Conservation (phyloP, 352 stramenopile species). For the Pythium rishiriense region DNA sequence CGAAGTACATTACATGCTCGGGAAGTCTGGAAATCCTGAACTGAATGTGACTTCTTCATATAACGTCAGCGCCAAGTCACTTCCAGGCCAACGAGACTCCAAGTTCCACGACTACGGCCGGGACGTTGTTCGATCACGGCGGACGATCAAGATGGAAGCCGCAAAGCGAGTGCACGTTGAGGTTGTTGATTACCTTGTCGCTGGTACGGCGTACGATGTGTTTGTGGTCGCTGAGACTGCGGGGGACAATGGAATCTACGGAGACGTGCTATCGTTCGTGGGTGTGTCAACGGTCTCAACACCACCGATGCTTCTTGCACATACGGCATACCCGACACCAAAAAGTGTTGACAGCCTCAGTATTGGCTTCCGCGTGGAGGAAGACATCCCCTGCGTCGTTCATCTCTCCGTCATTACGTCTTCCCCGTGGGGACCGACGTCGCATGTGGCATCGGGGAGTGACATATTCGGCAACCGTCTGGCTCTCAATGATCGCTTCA, state of each 20-base stretch:
- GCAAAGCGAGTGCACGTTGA: slow-evolving; percentile 39
- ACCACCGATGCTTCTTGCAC: slow-evolving; percentile 62
- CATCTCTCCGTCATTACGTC: slow-evolving; percentile 61
- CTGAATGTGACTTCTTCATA: slow-evolving; percentile 71
- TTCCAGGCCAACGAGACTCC: slow-evolving; percentile 30
- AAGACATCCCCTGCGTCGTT: slow-evolving; percentile 39
- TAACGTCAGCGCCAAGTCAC: slow-evolving; percentile 71
- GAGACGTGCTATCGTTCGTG: slow-evolving; percentile 40
- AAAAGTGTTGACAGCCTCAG: slow-evolving; percentile 47
- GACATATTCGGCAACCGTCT: slow-evolving; percentile 66
- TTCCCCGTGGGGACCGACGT: slow-evolving; percentile 34
- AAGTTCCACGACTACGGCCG: slow-evolving; percentile 58
- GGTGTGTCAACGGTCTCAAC: slow-evolving; percentile 62
- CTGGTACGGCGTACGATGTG: slow-evolving; percentile 63
- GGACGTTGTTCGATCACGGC: slow-evolving; percentile 56
- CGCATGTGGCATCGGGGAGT: slow-evolving; percentile 44
- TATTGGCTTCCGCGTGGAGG: slow-evolving; percentile 65
- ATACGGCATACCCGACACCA: slow-evolving; percentile 63
- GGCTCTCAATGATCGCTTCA: slow-evolving; percentile 54
- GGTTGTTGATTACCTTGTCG: slow-evolving; percentile 59
- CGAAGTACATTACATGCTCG: slow-evolving; percentile 77
- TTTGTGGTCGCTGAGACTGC: slow-evolving; percentile 58
- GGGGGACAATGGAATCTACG: slow-evolving; percentile 63
- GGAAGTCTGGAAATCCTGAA: slow-evolving; percentile 53
- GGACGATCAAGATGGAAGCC: slow-evolving; percentile 40